These are phyloP conservation scores for Trichosporon inkin DNA, from an alignment of 1,284 basidiomycete genomes.

Conservation along the genomic window DNA sequence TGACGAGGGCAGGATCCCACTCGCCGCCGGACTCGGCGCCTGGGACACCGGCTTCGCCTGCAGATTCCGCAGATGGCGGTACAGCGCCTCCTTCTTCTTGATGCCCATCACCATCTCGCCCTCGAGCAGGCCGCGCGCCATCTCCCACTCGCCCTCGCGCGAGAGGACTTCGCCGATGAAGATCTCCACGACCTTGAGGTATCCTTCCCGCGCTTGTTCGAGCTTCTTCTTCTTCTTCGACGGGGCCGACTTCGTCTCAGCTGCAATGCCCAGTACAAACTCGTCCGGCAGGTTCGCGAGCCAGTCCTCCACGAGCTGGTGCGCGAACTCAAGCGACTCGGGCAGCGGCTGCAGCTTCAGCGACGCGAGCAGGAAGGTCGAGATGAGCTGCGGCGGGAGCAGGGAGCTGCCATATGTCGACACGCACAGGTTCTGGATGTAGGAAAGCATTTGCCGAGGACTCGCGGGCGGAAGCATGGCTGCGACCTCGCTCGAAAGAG, in stretches of 20 bases:
- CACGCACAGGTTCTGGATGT: conserved; percentile 26
- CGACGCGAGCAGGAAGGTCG: conserved; percentile 41
- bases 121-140: conserved; percentile 44
- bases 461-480: conserved; percentile 30
- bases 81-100: conserved; percentile 46
- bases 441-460: conserved; percentile 28
- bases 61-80: conserved; percentile 35
- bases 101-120: conserved; percentile 41
- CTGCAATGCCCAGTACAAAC: conserved; percentile 32
- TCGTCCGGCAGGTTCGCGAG: conserved; percentile 33
- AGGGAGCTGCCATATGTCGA: conserved; percentile 23
- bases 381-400: conserved; percentile 38
- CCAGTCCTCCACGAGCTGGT: conserved; percentile 39
- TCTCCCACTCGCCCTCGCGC: conserved; percentile 46
- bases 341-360: conserved; percentile 36
- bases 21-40: conserved; percentile 23
- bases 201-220: conserved; percentile 41
- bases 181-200: conserved; percentile 45
- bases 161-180: conserved; percentile 45
- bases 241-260: conserved; percentile 2
- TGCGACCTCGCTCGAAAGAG: conserved; percentile 14
- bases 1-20: conserved; percentile 28
- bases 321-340: conserved; percentile 32
- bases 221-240: conserved; percentile 23
- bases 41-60: conserved; percentile 22